These are phyloP conservation scores for Serendipita sp. DNA, from an alignment of 768 basidiomycete species.

Conservation along the genomic window DNA sequence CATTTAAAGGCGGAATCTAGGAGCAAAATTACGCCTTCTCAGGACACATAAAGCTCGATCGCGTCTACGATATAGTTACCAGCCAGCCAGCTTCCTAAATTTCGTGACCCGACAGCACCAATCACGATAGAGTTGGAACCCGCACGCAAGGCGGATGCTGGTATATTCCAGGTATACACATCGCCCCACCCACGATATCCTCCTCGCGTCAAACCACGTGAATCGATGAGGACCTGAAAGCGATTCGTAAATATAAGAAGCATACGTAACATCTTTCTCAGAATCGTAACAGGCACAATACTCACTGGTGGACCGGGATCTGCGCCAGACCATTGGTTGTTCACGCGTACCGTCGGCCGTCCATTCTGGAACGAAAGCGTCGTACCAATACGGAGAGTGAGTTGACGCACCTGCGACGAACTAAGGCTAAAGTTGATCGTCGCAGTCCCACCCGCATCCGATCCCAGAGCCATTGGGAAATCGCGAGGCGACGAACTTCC, in stretches of 20 bases:
- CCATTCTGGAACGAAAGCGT: slow-evolving; percentile 34
- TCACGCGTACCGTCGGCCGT: slow-evolving; percentile 31
- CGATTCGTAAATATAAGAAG: no score
- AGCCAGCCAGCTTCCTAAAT: background rate
- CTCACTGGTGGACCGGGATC: background rate
- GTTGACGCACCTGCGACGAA: slow-evolving; percentile 16
- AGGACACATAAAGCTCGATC: background rate
- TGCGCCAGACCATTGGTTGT: slow-evolving; percentile 13
- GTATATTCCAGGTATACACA: background rate
- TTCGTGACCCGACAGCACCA: background rate
- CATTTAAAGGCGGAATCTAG: no score
- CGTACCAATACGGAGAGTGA: slow-evolving; percentile 32
- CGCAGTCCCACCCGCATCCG: slow-evolving; percentile 31
- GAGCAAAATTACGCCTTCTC: no score
- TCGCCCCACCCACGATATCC: background rate
- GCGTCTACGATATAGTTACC: background rate
- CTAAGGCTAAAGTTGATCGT: slow-evolving; percentile 20
- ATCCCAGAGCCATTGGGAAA: slow-evolving; percentile 31
- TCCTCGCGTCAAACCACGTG: background rate
- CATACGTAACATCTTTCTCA: no score
- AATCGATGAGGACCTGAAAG: background rate
- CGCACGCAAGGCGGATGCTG: background rate
- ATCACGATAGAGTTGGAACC: background rate
- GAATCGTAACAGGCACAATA: no score
- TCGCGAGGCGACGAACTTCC: slow-evolving; percentile 26